These are phyloP conservation scores for Cavenderia fasciculata DNA, from an alignment of 78 protist genomes.

Conservation along the genomic window DNA sequence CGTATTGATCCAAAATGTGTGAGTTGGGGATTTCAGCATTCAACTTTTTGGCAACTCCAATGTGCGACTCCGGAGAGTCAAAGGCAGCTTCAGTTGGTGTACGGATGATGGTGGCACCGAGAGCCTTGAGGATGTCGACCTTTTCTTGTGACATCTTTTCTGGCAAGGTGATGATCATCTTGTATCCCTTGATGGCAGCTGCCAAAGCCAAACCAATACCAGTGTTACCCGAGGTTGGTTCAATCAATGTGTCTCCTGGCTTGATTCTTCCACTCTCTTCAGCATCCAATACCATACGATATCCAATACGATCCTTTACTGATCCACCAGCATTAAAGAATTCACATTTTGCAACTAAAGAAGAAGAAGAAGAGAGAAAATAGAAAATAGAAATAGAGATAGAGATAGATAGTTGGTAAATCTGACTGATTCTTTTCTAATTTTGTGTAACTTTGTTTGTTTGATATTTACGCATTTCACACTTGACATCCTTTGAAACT, in stretches of 20 bases:
- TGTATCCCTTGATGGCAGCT: slow-evolving; percentile 96
- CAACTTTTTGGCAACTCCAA: slow-evolving; percentile 89
- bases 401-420: too few species aligned
- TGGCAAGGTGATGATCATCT: slow-evolving; percentile 96
- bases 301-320: slow-evolving; percentile 96
- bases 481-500: slow-evolving; percentile 91
- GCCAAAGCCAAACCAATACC: slow-evolving; percentile 97
- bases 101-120: slow-evolving; percentile 96
- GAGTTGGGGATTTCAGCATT: slow-evolving; percentile 87
- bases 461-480: slow-evolving; percentile 89
- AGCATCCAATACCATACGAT: slow-evolving; percentile 94
- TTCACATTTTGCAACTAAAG: slow-evolving; percentile 97
- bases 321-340: slow-evolving; percentile 97
- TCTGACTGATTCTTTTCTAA: too few species aligned
- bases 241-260: slow-evolving; percentile 96
- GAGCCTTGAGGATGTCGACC: slow-evolving; percentile 88
- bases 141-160: slow-evolving; percentile 97
- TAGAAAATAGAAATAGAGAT: too few species aligned
- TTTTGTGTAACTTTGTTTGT: too few species aligned
- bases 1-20: slow-evolving; percentile 87
- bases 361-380: too few species aligned
- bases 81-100: slow-evolving; percentile 96
- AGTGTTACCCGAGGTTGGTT: slow-evolving; percentile 99
- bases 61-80: slow-evolving; percentile 92
- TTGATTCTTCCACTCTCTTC: slow-evolving; percentile 90